Conservation (phyloP, 2,329 filamentous ascomycete species). For the Calonectria hawksworthii region DNA sequence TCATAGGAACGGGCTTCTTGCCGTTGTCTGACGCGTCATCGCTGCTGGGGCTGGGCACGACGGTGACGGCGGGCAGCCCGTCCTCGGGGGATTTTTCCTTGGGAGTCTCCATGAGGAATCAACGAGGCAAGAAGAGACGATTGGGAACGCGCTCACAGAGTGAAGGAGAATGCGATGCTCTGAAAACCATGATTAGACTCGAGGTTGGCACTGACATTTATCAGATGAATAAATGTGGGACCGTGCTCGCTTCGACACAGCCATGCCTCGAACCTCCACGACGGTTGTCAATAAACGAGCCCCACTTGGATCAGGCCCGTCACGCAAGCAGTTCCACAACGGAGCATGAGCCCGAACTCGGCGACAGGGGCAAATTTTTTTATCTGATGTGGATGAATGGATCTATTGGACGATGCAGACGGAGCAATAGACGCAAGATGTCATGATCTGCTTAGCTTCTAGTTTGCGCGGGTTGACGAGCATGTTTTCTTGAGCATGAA, state of each 20-base stretch:
- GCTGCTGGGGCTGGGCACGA: slow-evolving; percentile 27
- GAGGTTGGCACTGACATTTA: slow-evolving; percentile 14
- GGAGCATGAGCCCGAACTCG: slow-evolving; percentile 1
- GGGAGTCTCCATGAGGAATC: slow-evolving; percentile 17
- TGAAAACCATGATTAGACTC: background rate
- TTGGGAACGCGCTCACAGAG: background rate
- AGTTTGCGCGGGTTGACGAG: background rate
- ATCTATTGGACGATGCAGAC: background rate
- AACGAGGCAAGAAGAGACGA: background rate
- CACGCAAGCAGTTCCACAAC: background rate
- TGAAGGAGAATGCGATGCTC: background rate
- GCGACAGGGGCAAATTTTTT: background rate
- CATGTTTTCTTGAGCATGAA: background rate
- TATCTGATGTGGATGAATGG: background rate
- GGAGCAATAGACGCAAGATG: background rate
- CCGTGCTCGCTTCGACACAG: slow-evolving; percentile 4
- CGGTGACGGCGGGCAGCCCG: slow-evolving; percentile 13
- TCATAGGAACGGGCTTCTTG: slow-evolving; percentile 44
- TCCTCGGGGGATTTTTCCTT: slow-evolving; percentile 23
- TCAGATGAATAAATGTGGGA: slow-evolving; percentile 13
- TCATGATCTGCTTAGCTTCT: background rate
- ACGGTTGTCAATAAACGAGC: slow-evolving; percentile 10
- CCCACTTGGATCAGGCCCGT: slow-evolving; percentile 1
- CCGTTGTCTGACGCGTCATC: slow-evolving; percentile 32
- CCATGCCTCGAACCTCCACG: background rate